Base-by-base conservation (phyloP, 2,329 filamentous ascomycete genomes). In the Arthrobotrys conoides region DNA sequence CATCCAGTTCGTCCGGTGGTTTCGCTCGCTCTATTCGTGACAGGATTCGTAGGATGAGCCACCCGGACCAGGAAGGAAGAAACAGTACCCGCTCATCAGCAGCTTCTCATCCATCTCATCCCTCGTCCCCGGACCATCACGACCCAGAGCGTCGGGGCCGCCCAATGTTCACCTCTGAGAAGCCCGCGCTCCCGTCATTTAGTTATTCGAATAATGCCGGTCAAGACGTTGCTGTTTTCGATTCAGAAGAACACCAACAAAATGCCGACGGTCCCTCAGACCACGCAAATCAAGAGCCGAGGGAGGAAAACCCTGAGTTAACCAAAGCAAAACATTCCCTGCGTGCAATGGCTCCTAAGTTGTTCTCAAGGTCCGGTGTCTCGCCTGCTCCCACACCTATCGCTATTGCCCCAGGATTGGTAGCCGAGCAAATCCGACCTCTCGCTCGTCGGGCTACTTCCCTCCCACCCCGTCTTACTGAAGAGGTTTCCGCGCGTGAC, bases 401-500 rank as follows among this genome's bases (percentile, higher is more conserved):
- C 86, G 88, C 1, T 86, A 87, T 10, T 86, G 89, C 51, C 88
- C 89, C 5, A 87, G 88, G 33, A 87, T 90, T 73, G 87, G 88
- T 49, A 89, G 89, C 80, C 89, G 89, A n/a, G 89, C 64, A 73
- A 33, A n/a, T 59, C 8, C 76, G 76, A 16, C 76, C 76, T 9
- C 16, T 71, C 5, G 53, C 63, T 14, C 90, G 91, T 71, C 88
- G 92, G 69, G 92, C 92, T 20, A 93, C 89, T 83, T 94, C 92
- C 0, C 87, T 94, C 1, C 92, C 92, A 0, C 91, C 91, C 81
- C 88, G 91, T 18, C 87, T 93, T 8, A 89, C 88, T 77, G 84
- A 86, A 65, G 79, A 80, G 3, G 46, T 72, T 24, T 66, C 71
- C 2, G 61, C 76, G 3, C 68, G 68, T 18, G 68, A 69, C 46